Base-by-base conservation (phyloP, 495 filamentous ascomycete species). In the Lasiosphaeria hispida region DNA sequence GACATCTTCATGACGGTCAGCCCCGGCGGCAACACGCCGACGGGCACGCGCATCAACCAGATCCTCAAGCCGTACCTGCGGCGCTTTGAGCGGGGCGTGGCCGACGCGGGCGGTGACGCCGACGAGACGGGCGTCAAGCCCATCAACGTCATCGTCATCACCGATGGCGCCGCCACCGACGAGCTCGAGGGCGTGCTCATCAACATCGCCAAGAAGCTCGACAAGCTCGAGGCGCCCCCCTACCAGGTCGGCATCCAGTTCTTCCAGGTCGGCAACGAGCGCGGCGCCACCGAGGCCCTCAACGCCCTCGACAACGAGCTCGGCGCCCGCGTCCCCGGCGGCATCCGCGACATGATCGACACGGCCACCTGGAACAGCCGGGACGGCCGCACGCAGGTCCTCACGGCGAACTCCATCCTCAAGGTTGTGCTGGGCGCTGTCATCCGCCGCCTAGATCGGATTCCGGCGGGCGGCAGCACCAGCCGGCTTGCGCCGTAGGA, bases 191-290 rank as follows among this genome's bases (percentile, higher is more conserved):
- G 74, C 45, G 78, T 88, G 10, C 86, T 98, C 56, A 74, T 89
- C 10, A 65, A 70, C 7, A 77, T 81, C 0, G 94, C 92, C 0
- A 76, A 81, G 70, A 82, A 81, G 59, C 76, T 98, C 18, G 93
- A 97, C 67, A 72, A 68, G 14, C 68, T 87, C 4, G 79, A 85
- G 36, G 92, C 92, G 0, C 83, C 87, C 35, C 80, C 90, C 19
- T 89, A 90, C 80, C 94, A 98, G 74, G 77, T 97, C 10, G 94
- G 95, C 10, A 86, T 98, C 55, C 94, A 98, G 72, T 97, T 98
- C 75, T 94, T 98, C 75, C 94, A 98, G 75, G 88, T 97, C 53
- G 94, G 94, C 47, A 79, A 84, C 34, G 91, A 96, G 64, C 61
- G 70, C 5, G 73, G 62, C 0, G 94, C 92, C 0, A 74, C 75